Conservation (phyloP, 2,329 filamentous ascomycete species). For the Metarhizium robertsii region DNA sequence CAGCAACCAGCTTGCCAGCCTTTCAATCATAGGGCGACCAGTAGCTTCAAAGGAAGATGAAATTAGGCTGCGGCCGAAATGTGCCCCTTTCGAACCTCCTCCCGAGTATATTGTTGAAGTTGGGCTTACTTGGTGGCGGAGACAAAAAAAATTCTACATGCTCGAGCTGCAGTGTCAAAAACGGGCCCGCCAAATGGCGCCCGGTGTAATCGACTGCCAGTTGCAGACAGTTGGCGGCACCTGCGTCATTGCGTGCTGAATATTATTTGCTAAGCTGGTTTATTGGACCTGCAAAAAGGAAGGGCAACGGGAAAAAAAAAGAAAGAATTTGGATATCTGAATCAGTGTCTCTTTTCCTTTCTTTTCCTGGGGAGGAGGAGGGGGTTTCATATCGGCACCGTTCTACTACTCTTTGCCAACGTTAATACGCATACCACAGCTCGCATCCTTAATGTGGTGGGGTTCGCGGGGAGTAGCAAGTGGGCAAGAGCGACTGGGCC, state of each 20-base stretch:
- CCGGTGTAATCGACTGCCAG: not conserved
- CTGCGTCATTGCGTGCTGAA: too few relatives aligned
- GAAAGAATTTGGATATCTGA: too few relatives aligned
- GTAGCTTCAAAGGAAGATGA: not conserved
- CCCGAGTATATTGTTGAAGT: not conserved
- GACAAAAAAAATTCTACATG: not conserved
- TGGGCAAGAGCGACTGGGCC: not conserved
- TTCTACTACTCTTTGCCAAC: too few relatives aligned
- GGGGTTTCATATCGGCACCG: too few relatives aligned
- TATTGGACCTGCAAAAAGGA: too few relatives aligned
- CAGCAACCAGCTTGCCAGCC: not conserved
- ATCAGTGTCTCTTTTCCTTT: too few relatives aligned
- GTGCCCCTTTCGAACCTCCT: not conserved
- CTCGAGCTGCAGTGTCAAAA: not conserved
- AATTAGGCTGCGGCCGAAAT: not conserved
- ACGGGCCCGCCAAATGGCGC: not conserved
- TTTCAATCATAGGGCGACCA: not conserved
- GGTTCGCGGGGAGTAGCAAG: not conserved
- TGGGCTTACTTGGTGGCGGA: not conserved
- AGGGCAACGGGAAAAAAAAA: too few relatives aligned
- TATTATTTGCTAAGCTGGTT: too few relatives aligned
- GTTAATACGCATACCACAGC: too few relatives aligned
- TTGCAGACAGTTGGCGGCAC: not conserved
- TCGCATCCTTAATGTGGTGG: not conserved
- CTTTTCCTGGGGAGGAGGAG: too few relatives aligned